Percentiles rank a stretch among this genome's conserved stretches.
phyloP scores from a whole-genome alignment of 805 yeast species.

The Jamesozyma rosinii region DNA sequence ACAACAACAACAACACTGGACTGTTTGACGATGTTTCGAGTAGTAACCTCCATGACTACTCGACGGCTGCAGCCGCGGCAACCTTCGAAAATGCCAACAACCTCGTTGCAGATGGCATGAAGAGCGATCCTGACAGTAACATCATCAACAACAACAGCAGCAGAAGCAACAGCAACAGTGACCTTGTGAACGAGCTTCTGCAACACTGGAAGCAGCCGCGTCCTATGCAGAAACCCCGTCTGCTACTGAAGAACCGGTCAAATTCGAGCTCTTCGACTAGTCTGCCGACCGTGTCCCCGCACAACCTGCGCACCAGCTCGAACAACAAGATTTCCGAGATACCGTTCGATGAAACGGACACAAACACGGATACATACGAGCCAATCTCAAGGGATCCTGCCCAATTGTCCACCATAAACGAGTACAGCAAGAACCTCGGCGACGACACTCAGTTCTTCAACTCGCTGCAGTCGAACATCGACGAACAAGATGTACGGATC shows the following conservation, averaged over 20 bases:
- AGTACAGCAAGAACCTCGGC: conserved; percentile 2
- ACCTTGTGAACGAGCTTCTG: background rate
- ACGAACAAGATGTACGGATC: conserved; percentile 26
- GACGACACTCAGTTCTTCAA: conserved; percentile 8
- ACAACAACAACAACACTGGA: background rate
- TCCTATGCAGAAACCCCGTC: conserved; percentile 10
- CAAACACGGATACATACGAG: background rate
- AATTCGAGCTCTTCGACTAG: conserved; percentile 8
- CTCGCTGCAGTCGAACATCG: conserved; percentile 22
- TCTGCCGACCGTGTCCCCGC: conserved; percentile 2
- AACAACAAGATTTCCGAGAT: conserved; percentile 19
- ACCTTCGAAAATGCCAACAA: background rate
- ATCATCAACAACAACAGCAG: background rate
- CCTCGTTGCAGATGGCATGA: background rate
- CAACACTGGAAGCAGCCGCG: background rate
- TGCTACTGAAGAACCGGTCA: conserved; percentile 21
- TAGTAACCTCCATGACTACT: background rate
- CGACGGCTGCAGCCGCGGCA: too few relatives aligned
- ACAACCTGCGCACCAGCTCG: background rate
- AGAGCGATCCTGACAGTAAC: background rate
- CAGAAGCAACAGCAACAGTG: background rate
- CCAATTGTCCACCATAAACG: background rate
- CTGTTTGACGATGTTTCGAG: conserved; percentile 3
- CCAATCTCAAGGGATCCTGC: background rate
- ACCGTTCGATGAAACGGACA: conserved; percentile 19